Conservation (phyloP, 495 filamentous ascomycete genomes). For the Bacidia gigantensis region DNA sequence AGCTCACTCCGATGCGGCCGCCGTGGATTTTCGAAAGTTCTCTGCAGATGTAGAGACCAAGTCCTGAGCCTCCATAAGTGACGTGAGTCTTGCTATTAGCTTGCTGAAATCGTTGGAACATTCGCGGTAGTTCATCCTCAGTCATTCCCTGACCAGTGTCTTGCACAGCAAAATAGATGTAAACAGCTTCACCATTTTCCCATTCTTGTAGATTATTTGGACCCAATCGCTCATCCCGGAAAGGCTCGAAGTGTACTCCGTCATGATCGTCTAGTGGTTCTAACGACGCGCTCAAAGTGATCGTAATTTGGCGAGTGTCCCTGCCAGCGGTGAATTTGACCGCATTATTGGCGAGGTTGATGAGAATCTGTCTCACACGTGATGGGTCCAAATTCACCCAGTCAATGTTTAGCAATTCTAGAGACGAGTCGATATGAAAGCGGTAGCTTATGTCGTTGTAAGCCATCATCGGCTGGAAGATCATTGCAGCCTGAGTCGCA, state of each 20-base stretch:
- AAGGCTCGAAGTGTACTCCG: conserved; percentile 39
- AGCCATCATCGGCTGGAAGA: conserved; percentile 58
- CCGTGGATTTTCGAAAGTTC: conserved; percentile 69
- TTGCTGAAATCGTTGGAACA: conserved; percentile 76
- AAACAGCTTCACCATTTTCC: conserved; percentile 53
- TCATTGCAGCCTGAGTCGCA: conserved; percentile 52
- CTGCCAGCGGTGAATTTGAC: conserved; percentile 58
- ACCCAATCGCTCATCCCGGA: conserved; percentile 33
- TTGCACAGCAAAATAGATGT: conserved; percentile 58
- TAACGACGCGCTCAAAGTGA: conserved; percentile 54
- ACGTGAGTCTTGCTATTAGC: conserved; percentile 65
- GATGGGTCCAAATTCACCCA: conserved; percentile 61
- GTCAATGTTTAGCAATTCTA: conserved; percentile 39
- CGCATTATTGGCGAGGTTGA: conserved; percentile 65
- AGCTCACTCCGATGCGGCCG: conserved; percentile 69
- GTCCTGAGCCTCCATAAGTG: conserved; percentile 68
- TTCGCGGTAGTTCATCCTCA: conserved; percentile 54
- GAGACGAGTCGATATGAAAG: conserved; percentile 44
- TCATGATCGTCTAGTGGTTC: conserved; percentile 35
- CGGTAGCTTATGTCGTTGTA: conserved; percentile 53
- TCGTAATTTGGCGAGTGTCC: conserved; percentile 43
- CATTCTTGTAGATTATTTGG: conserved; percentile 43
- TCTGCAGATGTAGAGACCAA: conserved; percentile 71
- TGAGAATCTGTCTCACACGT: conserved; percentile 57
- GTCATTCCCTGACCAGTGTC: conserved; percentile 70